A percentile compares a stretch with the other conserved stretches of the same genome.
Conservation (phyloP, 2,329 filamentous ascomycete genomes). For the Fusarium sp. region DNA sequence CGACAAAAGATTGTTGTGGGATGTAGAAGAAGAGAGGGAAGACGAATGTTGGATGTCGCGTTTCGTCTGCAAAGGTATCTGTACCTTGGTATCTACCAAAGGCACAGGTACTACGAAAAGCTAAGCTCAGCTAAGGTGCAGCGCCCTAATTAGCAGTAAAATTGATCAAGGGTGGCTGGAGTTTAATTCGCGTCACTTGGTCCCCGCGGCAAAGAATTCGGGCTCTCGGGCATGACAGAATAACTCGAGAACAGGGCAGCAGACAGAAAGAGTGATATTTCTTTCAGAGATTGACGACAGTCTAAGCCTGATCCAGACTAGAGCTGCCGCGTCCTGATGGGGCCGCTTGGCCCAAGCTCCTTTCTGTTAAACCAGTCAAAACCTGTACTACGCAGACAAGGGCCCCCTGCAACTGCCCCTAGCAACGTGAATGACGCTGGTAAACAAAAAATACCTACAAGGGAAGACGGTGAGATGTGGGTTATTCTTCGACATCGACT, state of each 20-base stretch:
- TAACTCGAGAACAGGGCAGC: neutral
- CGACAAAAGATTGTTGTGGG: constrained; percentile 4
- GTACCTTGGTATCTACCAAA: neutral
- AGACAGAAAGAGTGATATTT: neutral
- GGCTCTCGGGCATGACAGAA: constrained; percentile 10
- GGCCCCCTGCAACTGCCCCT: constrained; percentile 44
- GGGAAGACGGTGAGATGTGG: constrained; percentile 45
- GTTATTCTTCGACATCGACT: constrained; percentile 53
- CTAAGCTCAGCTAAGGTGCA: neutral
- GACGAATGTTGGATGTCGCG: constrained; percentile 14
- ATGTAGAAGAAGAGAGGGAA: constrained; percentile 12
- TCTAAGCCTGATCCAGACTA: neutral
- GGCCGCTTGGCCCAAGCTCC: constrained; percentile 32
- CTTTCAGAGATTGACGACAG: neutral
- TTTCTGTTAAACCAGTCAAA: constrained; percentile 16
- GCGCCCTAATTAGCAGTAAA: neutral
- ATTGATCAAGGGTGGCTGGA: constrained; percentile 29
- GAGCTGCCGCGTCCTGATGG: neutral
- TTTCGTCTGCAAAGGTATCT: neutral
- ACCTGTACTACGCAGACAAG: constrained; percentile 12
- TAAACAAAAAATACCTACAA: constrained; percentile 46
- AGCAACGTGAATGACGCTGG: constrained; percentile 47
- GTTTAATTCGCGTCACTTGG: constrained; percentile 14
- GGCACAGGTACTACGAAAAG: neutral
- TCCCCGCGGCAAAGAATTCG: neutral